Percentiles rank a stretch among this genome's conserved stretches.
These are phyloP conservation scores for Venturia effusa DNA, from an alignment of 2,329 filamentous ascomycete species.

Conservation along the genomic window DNA sequence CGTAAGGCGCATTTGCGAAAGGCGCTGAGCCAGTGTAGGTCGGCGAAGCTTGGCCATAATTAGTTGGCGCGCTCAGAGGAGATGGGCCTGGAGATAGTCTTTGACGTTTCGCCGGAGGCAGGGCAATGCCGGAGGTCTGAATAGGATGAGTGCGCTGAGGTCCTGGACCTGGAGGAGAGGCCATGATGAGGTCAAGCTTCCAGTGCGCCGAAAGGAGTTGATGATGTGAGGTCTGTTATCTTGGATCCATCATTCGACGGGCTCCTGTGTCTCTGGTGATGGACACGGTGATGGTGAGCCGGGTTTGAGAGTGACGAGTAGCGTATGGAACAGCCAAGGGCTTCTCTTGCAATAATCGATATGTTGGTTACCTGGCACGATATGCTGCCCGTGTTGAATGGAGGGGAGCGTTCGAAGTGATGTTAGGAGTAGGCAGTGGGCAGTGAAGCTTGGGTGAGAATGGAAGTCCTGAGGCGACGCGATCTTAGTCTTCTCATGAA, in stretches of 20 bases:
- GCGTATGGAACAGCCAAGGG: not conserved
- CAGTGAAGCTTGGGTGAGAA: not conserved
- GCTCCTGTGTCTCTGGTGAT: not conserved
- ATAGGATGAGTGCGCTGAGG: not conserved
- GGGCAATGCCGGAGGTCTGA: not conserved
- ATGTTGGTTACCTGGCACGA: not conserved
- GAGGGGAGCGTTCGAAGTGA: not conserved
- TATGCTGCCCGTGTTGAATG: not conserved
- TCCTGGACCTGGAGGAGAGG: not conserved
- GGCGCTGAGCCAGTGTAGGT: slow-evolving; percentile 15
- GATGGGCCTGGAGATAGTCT: slow-evolving; percentile 9
- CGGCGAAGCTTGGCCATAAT: slow-evolving; percentile 9
- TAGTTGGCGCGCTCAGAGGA: slow-evolving; percentile 1
- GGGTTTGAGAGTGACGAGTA: not conserved
- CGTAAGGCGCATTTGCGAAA: slow-evolving; percentile 13
- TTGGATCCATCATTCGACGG: not conserved
- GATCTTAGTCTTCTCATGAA: not conserved
- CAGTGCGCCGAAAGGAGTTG: not conserved
- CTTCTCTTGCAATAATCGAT: not conserved
- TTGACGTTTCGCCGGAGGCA: slow-evolving; percentile 8
- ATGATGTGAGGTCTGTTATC: not conserved
- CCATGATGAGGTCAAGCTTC: not conserved
- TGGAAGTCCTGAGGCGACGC: not conserved
- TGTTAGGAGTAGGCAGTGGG: not conserved
- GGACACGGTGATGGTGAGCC: not conserved